Base-by-base conservation (phyloP, 1,284 basidiomycete species). In the Ceratobasidium sp. region DNA sequence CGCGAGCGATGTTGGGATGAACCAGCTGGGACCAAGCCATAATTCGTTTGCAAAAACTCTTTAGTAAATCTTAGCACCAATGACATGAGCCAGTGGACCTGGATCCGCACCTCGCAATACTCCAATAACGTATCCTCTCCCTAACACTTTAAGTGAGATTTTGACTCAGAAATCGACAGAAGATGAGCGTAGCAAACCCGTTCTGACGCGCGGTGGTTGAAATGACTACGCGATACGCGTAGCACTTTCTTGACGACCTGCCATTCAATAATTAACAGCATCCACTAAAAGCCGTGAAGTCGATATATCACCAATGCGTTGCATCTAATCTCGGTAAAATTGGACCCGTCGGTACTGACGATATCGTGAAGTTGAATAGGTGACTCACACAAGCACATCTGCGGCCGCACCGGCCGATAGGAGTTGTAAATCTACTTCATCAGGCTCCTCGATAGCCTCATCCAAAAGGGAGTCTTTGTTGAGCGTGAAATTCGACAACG, bases 401-500 rank as follows among this genome's bases (percentile, higher is more conserved):
- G 59, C 28, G 3, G 59, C 59, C 40, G 59, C 59, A 13, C 59
- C 59, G 15, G 59, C 33, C 6, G 20, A 38, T 6, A 62, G 38
- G 20, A 62, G 59, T 17, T 13, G 59, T 15, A 28, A 15, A 13
- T 40, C 33, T 26, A 26, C 10, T 59, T 13, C 26, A n/a, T 15
- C 26, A n/a, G 6, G 26, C 26, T 59, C n/a, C 2, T 7, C 10
- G 9, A 12, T 59, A 26, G 5, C 9, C 33, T 59, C 6, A 26
- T n/a, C n/a, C n/a, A n/a, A n/a, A 20, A n/a, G 46, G 15, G n/a
- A 15, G 28, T 28, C n/a, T 56, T 6, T 7, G 38, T 46, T 46
- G 50, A 54, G 52, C 26, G 50, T 54, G 50, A 69, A 26, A 56
- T 56, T 20, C 54, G 54, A 26, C 54, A 56, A 20, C 54, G 17